A percentile compares a stretch with the other conserved stretches of the same genome.
Evolutionary conservation across 2,329 filamentous ascomycete species (phyloP).

Genomic region (Herpotrichia juniperi): DNA sequence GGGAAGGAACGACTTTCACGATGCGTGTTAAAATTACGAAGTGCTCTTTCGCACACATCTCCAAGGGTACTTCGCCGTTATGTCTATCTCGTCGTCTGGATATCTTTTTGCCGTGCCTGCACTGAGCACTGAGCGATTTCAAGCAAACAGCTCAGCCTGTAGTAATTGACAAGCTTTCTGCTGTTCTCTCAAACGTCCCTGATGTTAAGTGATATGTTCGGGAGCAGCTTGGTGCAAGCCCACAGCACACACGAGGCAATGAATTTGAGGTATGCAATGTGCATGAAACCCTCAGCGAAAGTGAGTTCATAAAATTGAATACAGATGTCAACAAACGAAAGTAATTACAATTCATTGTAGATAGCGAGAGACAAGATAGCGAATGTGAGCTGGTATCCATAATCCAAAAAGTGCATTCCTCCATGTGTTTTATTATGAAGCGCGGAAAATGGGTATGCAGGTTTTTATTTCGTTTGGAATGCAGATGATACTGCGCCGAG

Average conservation of each 20-base stretch:
- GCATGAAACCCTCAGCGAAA: neutral
- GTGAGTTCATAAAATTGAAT: conserved; percentile 1
- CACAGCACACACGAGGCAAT: neutral
- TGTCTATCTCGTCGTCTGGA: no score
- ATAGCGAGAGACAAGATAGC: conserved; percentile 2
- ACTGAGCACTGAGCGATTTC: no score
- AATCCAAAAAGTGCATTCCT: neutral
- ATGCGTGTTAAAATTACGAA: no score
- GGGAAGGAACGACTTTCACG: neutral
- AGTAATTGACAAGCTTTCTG: no score
- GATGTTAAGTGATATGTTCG: no score
- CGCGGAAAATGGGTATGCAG: conserved; percentile 9
- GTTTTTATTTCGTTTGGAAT: conserved; percentile 9
- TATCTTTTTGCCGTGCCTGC: no score
- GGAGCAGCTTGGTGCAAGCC: neutral
- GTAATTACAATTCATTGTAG: conserved; percentile 21
- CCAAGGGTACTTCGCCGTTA: no score
- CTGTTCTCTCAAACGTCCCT: no score
- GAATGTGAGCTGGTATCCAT: conserved; percentile 1
- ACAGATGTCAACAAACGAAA: conserved; percentile 9
- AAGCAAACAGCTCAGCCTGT: no score
- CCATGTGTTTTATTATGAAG: neutral
- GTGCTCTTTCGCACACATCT: no score
- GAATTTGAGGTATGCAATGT: neutral
- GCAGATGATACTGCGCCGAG: conserved; percentile 2